phyloP scores from a whole-genome alignment of 129 eudicot species.

The Centrapalus pauciflorus region DNA sequence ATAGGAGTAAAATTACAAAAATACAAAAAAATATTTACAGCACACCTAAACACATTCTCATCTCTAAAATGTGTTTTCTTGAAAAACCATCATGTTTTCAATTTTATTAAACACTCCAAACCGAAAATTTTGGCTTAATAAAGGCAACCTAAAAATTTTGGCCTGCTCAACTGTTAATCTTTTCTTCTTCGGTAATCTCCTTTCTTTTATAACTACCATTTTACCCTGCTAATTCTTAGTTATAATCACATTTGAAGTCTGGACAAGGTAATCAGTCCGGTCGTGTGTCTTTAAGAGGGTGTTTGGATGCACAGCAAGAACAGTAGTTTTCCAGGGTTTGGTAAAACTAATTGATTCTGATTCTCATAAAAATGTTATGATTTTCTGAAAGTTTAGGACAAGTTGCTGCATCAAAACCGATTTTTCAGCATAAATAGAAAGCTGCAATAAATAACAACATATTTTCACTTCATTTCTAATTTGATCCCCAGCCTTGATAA shows the following conservation, averaged over 20 bases:
- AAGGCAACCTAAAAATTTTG: no score
- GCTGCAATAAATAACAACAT: background rate
- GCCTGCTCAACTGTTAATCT: no score
- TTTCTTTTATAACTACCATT: no score
- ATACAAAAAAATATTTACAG: no score
- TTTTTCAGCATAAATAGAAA: background rate
- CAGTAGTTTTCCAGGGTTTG: background rate
- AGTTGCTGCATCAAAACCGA: background rate
- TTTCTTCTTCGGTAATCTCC: no score
- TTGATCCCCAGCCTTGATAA: background rate
- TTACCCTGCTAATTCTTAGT: slow-evolving; percentile 4
- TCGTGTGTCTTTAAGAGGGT: background rate
- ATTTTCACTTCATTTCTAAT: background rate
- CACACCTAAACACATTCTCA: no score
- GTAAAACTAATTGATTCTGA: background rate
- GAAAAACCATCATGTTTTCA: no score
- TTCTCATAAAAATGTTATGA: background rate
- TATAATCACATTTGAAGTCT: background rate
- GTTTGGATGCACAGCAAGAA: background rate
- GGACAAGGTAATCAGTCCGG: slow-evolving; percentile 2
- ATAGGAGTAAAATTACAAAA: no score
- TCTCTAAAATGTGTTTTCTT: no score
- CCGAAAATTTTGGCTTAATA: no score
- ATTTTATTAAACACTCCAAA: no score
- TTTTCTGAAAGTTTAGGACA: background rate